Evolutionary conservation across 2,329 filamentous ascomycete species (phyloP).

Genomic region (Fusarium succisae): DNA sequence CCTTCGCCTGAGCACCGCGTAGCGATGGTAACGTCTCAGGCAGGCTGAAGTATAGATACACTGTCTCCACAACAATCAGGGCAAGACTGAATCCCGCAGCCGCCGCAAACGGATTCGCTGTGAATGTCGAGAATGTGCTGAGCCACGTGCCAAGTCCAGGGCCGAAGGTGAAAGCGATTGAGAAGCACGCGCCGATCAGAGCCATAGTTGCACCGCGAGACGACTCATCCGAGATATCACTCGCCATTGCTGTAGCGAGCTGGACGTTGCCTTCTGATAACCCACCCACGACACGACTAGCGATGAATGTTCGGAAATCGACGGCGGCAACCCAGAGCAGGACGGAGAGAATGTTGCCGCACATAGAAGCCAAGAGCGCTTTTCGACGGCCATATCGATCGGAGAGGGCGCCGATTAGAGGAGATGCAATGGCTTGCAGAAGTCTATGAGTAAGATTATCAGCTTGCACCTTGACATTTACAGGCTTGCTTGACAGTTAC

Average conservation of each 20-base stretch:
- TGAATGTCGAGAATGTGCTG: constrained; percentile 78
- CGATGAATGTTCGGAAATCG: constrained; percentile 95
- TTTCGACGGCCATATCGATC: constrained; percentile 88
- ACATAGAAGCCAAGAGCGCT: constrained; percentile 90
- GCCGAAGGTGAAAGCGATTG: constrained; percentile 95
- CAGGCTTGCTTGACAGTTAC: constrained; percentile 24
- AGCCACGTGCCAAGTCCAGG: constrained; percentile 91
- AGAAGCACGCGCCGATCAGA: constrained; percentile 95
- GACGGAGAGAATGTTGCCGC: constrained; percentile 91
- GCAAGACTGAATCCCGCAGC: constrained; percentile 88
- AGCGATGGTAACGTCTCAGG: constrained; percentile 84
- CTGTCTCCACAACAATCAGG: constrained; percentile 85
- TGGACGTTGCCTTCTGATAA: constrained; percentile 97
- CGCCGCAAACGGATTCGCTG: constrained; percentile 91
- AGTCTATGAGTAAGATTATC: constrained; percentile 61
- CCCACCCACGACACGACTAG: constrained; percentile 91
- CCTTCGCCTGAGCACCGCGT: constrained; percentile 47
- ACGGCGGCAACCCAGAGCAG: constrained; percentile 92
- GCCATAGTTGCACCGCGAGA: constrained; percentile 94
- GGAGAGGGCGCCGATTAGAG: constrained; percentile 87
- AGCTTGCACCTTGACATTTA: neutral
- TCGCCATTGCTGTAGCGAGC: constrained; percentile 93
- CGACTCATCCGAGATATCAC: constrained; percentile 89
- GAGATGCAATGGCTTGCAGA: constrained; percentile 90
- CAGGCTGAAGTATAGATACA: constrained; percentile 84